Conservation (phyloP, 176 grass and related monocot genomes). For the Musa beccarii region DNA sequence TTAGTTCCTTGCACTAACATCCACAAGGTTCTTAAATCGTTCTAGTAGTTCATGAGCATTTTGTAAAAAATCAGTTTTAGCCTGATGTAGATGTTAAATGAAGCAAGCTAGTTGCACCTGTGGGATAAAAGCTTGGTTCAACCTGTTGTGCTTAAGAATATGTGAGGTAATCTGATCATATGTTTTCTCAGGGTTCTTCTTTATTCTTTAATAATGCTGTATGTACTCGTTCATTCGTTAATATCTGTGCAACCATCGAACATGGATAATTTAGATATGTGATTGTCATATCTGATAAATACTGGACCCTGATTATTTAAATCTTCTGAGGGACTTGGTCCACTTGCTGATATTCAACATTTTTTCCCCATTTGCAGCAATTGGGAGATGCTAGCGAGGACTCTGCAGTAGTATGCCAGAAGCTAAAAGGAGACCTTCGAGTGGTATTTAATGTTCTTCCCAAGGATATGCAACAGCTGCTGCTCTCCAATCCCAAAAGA, state of each 20-base stretch:
- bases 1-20: too few species aligned
- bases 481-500: constrained; percentile 82
- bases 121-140: background rate
- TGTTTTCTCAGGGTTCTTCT: background rate
- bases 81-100: background rate
- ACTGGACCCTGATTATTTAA: background rate
- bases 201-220: background rate
- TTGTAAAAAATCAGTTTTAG: background rate
- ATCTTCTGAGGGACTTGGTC: background rate
- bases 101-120: background rate
- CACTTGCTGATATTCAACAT: constrained; percentile 9
- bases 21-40: too few species aligned
- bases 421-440: constrained; percentile 61
- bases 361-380: constrained; percentile 28
- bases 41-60: too few species aligned
- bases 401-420: constrained; percentile 45
- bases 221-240: too few species aligned
- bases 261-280: too few species aligned
- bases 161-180: background rate
- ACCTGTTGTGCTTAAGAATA: background rate
- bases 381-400: constrained; percentile 33
- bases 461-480: constrained; percentile 78
- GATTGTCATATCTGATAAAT: too few species aligned
- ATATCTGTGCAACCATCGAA: too few species aligned
- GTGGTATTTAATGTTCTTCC: constrained; percentile 64